These are phyloP conservation scores for Malus asiatica DNA, from an alignment of 306 rosid species.

Conservation along the genomic window DNA sequence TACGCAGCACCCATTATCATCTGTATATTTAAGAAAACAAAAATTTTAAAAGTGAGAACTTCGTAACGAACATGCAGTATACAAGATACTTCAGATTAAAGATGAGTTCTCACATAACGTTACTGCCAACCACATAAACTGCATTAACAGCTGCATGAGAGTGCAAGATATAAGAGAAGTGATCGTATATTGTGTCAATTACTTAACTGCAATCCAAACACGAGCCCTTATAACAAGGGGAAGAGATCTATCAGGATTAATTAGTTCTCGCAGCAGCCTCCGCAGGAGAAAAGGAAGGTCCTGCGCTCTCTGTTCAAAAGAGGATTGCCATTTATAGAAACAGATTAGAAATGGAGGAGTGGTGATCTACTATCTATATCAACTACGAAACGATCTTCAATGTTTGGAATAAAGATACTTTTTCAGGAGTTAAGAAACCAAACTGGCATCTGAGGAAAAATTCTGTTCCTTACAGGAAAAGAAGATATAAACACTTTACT, in stretches of 20 bases:
- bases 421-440: background rate
- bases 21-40: slow-evolving; percentile 29
- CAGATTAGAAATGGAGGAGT: background rate
- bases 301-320: slow-evolving; percentile 43
- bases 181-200: background rate
- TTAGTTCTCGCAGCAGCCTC: slow-evolving; percentile 58
- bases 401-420: background rate
- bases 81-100: background rate
- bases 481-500: background rate
- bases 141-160: background rate
- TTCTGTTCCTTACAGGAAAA: background rate
- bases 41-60: background rate
- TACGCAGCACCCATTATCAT: slow-evolving; percentile 48
- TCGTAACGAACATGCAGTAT: background rate
- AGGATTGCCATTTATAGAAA: slow-evolving; percentile 1
- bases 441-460: background rate
- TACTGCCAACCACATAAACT: background rate
- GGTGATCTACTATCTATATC: background rate
- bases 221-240: slow-evolving; percentile 81
- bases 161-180: background rate
- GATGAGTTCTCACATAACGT: background rate
- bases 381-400: background rate
- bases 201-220: slow-evolving; percentile 59
- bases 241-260: slow-evolving; percentile 69
- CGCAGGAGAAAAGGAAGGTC: slow-evolving; percentile 82